Evolutionary conservation across 2,329 filamentous ascomycete genomes (phyloP), one percentile per base, ranked within the genome.

Genomic region (Scedosporium dehoogii): DNA sequence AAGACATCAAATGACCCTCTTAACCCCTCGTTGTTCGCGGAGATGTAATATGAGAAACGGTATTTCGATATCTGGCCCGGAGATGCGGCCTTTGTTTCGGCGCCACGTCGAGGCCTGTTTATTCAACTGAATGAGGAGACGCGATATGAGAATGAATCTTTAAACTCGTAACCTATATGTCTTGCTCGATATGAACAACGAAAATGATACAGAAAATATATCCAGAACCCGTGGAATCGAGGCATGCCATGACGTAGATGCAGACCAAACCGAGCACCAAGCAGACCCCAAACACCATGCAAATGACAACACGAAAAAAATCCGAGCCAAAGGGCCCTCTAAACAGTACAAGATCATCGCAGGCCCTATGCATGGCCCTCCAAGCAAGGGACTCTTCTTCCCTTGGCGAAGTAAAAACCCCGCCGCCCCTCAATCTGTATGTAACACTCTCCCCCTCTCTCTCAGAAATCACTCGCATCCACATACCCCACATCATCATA

Each of bases 401-500:
- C 27, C 29, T 33, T 33, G 29, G 44, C 14, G 7, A 46, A 21
- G 44, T 21, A 21, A 18, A 21, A 18, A 1, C 16, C n/a, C n/a
- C 48, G 12, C 23, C 5, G 56, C 27, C 21, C 38, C 27, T 18
- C 27, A 57, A 18, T 16, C 56, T 27, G 18, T 38, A 58, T 58
- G 56, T 27, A 58, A 41, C 21, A 1, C 21, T 2, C 38, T n/a
- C 21, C 21, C 14, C 6, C 21, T 2, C 38, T n/a, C 21, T 33
- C 14, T 41, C 14, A 21, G 42, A 29, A 21, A 21, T 23, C 27
- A 23, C 42, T 27, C 59, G 42, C 42, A 46, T 14, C 18, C 1
- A 12, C 14, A n/a, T 42, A 29, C 16, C 58, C 58, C 6, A 6
- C 12, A 18, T 64, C 65, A 64, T 71, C 66, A 81, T 59, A 82